Evolutionary conservation across 371 early-diverging fungal genomes (phyloP), one percentile per base, ranked within the genome.

Genomic region (Dinochytrium kinnereticum): DNA sequence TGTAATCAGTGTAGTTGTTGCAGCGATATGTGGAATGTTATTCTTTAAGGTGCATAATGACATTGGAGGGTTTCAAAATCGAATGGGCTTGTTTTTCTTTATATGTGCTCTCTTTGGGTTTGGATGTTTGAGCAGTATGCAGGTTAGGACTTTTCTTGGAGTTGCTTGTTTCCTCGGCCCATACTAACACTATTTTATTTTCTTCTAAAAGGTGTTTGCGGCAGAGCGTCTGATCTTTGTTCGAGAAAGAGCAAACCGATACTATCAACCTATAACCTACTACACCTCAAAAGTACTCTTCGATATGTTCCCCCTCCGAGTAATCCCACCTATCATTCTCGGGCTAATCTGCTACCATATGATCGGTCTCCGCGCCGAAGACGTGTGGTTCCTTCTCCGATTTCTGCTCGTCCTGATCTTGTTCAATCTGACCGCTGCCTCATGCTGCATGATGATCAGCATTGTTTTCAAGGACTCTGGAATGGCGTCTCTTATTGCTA

Each of bases 81-180:
- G 95, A 33, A 89, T 93, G 88, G 95, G 95, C 15, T 78, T 90
- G 31, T 89, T 94, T 78, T 94, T 95, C 80, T 94, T 95, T 74
- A 88, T 92, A 69, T 91, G 90, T 68, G 91, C 93, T 0, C 75
- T 94, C 24, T 88, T 95, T 68, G 95, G 92, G 1, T 93, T 95
- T 78, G 87, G 88, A 68, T 91, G 93, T 66, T 72, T 94, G 36
- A 91, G 91, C 31, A 90, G 91, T 17, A 81, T 94, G 49, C 91
- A 91, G 88, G 91, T 82, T 0, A 68, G 74, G 0, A 70, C 24
- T 64, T 3, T 64, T 38, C 36, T n/a, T n/a, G n/a, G n/a, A n/a
- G n/a, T n/a, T n/a, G n/a, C n/a, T n/a, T n/a, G n/a, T n/a, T n/a
- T n/a, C n/a, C n/a, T n/a, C n/a, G n/a, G n/a, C n/a, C n/a, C n/a